Base-by-base conservation (phyloP, 345 rosid genomes). In the Fremontodendron californicum region DNA sequence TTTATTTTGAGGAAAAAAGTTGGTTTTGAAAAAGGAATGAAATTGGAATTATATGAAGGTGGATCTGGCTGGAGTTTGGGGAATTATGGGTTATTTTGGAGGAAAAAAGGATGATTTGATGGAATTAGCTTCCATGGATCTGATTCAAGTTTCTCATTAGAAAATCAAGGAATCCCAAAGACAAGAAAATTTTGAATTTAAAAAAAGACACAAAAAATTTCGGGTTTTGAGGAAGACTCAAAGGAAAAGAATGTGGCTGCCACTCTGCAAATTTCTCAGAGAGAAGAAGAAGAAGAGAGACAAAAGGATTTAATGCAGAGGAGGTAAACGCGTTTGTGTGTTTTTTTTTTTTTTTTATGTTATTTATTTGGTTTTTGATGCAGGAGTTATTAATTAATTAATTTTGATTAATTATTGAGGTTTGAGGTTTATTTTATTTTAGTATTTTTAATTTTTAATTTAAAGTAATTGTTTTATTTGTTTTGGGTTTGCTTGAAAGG, bases 91-190 rank as follows among this genome's bases (percentile, higher is more conserved):
- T 46, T 58, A 19, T 71, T 71, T 49, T 49, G 25, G 27, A 9
- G 29, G 13, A 0, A 19, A 18, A 29, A 40, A 1, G 21, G 65
- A 13, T 35, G 75, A 43, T 48, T 78, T 35, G 31, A 25, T 78
- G 51, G 72, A 62, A 9, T 66, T 65, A 21, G 21, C 43, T 62
- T 7, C 58, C 82, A 82, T 75, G 79, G 82, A 78, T 78, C 85
- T 78, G 68, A 71, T 15, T 66, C 60, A 51, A 65, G 74, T 0
- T 25, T 61, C 25, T 46, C 75, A 60, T 66, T 37, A 42, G 13
- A 33, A 13, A 68, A n/a, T 42, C 19, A 68, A 42, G 31, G 63
- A 23, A 13, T 6, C 48, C 42, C 18, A 49, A 21, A 78, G 37
- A 58, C 27, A 3, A 29, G 10, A 61, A 70, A 48, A 13, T 61